phyloP scores from a whole-genome alignment of 2,329 filamentous ascomycete species.

The Ustilaginoidea virens region DNA sequence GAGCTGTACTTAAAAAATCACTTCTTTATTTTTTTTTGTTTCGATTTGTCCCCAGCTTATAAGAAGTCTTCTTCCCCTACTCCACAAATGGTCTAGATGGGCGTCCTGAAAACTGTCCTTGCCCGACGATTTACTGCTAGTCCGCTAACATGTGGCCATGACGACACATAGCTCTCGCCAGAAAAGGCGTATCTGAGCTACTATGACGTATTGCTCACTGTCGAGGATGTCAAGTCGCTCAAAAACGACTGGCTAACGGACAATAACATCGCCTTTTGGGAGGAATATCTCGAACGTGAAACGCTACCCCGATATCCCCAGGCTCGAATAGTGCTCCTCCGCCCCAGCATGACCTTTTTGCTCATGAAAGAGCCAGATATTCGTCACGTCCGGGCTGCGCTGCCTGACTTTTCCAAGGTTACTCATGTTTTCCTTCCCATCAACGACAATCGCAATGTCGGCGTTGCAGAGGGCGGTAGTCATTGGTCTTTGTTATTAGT shows the following conservation, averaged over 20 bases:
- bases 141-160: not conserved
- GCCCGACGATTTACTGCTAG: no score
- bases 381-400: slow-evolving; percentile 42
- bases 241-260: slow-evolving; percentile 94
- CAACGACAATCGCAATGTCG: slow-evolving; percentile 70
- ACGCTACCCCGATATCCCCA: slow-evolving; percentile 65
- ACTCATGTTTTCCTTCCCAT: slow-evolving; percentile 94
- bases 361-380: slow-evolving; percentile 59
- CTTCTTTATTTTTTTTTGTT: no score
- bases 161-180: slow-evolving; percentile 28
- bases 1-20: no score
- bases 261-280: slow-evolving; percentile 96
- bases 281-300: slow-evolving; percentile 90
- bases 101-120: no score
- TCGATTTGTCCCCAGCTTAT: no score
- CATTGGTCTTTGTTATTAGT: slow-evolving; percentile 94
- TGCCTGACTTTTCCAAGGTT: slow-evolving; percentile 65
- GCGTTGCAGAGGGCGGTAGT: slow-evolving; percentile 70
- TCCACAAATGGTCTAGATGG: no score
- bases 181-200: slow-evolving; percentile 25
- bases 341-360: slow-evolving; percentile 85
- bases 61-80: no score
- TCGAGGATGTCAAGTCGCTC: slow-evolving; percentile 77
- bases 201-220: slow-evolving; percentile 44
- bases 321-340: slow-evolving; percentile 77